A percentile compares a stretch with the other conserved stretches of the same genome.
These are phyloP conservation scores for Saccharomyces hybrid DNA, from an alignment of 1,139 yeast species.

Conservation along the genomic window DNA sequence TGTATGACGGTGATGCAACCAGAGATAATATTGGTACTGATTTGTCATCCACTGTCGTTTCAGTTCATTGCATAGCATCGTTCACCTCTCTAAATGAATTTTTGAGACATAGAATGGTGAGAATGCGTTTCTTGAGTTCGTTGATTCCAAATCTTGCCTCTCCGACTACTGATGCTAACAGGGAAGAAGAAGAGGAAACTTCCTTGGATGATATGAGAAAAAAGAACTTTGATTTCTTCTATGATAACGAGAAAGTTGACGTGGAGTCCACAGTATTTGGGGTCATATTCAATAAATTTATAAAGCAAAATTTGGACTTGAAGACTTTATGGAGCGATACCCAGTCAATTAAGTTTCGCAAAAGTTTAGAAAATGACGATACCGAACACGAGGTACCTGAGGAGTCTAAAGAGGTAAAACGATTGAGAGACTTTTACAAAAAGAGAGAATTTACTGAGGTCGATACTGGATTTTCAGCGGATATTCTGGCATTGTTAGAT, in stretches of 20 bases:
- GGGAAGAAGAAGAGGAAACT: neutral
- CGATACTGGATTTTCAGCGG: constrained; percentile 32
- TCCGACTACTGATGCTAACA: neutral
- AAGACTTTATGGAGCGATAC: constrained; percentile 48
- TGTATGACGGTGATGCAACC: constrained; percentile 27
- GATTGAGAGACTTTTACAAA: constrained; percentile 22
- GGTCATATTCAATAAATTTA: constrained; percentile 57
- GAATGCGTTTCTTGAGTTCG: constrained; percentile 20
- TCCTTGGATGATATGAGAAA: constrained; percentile 17
- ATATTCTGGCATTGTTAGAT: constrained; percentile 49
- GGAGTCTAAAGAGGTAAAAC: constrained; percentile 3
- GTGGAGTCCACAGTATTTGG: constrained; percentile 73
- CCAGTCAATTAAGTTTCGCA: constrained; percentile 49
- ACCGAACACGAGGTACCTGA: constrained; percentile 17
- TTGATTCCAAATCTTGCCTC: constrained; percentile 14
- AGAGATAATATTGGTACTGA: constrained; percentile 31
- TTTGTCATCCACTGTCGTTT: constrained; percentile 42
- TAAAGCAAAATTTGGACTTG: constrained; percentile 36
- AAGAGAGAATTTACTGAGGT: constrained; percentile 31
- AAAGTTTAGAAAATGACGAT: constrained; percentile 30
- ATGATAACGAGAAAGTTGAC: constrained; percentile 56
- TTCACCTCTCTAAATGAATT: constrained; percentile 65
- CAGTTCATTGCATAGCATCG: constrained; percentile 89
- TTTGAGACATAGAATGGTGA: constrained; percentile 37
- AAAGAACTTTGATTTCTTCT: constrained; percentile 51